These are phyloP conservation scores for Clohesyomyces aquaticus DNA, from an alignment of 495 filamentous ascomycete genomes.

Conservation along the genomic window DNA sequence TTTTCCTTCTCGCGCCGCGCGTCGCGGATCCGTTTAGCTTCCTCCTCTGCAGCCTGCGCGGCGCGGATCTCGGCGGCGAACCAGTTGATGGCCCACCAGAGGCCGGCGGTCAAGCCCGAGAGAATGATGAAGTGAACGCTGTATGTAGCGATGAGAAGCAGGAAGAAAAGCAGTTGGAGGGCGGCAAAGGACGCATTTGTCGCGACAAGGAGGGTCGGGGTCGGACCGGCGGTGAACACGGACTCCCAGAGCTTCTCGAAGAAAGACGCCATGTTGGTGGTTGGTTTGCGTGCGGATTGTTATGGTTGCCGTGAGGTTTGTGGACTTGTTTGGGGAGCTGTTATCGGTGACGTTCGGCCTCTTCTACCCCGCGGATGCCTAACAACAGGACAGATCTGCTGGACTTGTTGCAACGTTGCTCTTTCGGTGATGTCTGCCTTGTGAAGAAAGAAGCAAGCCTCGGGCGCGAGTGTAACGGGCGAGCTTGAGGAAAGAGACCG, in stretches of 20 bases:
- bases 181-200: constrained; percentile 88
- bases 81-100: constrained; percentile 97
- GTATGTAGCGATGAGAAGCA: constrained; percentile 77
- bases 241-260: constrained; percentile 82
- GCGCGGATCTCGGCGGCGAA: constrained; percentile 79
- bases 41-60: constrained; percentile 66
- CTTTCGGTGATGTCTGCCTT: constrained; percentile 2
- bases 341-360: constrained; percentile 30
- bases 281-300: neutral
- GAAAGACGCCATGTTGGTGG: constrained; percentile 73
- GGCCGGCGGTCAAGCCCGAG: constrained; percentile 72
- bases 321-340: constrained; percentile 18
- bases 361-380: constrained; percentile 25
- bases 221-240: constrained; percentile 89
- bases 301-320: constrained; percentile 9
- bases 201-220: constrained; percentile 81
- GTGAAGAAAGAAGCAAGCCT: neutral
- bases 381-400: constrained; percentile 25
- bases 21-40: constrained; percentile 58
- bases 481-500: constrained; percentile 9
- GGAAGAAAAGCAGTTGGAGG: constrained; percentile 76
- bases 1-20: constrained; percentile 45
- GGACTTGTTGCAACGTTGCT: constrained; percentile 28
- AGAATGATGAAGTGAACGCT: constrained; percentile 87
- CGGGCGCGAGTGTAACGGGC: constrained; percentile 3